Percentiles rank a stretch among this genome's conserved stretches.
phyloP scores from a whole-genome alignment of 225 moss, liverwort and hornwort genomes.

The Physcomitrellopsis africana region DNA sequence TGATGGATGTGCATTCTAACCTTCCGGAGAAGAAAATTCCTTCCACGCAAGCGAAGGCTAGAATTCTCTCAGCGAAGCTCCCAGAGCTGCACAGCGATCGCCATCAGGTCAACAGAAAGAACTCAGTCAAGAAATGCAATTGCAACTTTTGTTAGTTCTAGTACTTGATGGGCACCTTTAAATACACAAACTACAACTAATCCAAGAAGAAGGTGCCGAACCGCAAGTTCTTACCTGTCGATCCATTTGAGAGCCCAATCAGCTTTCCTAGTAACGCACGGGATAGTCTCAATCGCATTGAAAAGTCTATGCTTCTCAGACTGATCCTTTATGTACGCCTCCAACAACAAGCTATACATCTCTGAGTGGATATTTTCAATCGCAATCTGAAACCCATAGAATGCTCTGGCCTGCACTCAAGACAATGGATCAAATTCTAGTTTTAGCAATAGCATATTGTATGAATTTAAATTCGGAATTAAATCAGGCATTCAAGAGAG shows the following conservation, averaged over 20 bases:
- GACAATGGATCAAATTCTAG: rapidly evolving
- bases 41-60: constrained; percentile 94
- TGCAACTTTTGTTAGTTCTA: no score
- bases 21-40: constrained; percentile 97
- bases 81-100: constrained; percentile 34
- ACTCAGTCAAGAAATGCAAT: no score
- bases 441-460: no score
- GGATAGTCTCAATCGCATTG: constrained; percentile 83
- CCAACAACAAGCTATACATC: constrained; percentile 88
- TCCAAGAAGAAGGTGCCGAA: no score
- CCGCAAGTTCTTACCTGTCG: constrained; percentile 52
- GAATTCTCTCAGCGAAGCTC: constrained; percentile 80
- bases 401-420: constrained; percentile 62
- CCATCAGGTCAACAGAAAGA: background rate
- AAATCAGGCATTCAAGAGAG: background rate
- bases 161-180: no score
- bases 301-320: constrained; percentile 73
- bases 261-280: constrained; percentile 79
- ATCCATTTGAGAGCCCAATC: constrained; percentile 94
- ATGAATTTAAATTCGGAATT: no score
- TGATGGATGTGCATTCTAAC: constrained; percentile 22
- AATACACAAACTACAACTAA: no score
- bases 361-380: constrained; percentile 96
- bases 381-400: constrained; percentile 93
- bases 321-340: constrained; percentile 84